A percentile compares a stretch with the other conserved stretches of the same genome.
phyloP scores from a whole-genome alignment of 805 yeast species.

The Candida germanica region DNA sequence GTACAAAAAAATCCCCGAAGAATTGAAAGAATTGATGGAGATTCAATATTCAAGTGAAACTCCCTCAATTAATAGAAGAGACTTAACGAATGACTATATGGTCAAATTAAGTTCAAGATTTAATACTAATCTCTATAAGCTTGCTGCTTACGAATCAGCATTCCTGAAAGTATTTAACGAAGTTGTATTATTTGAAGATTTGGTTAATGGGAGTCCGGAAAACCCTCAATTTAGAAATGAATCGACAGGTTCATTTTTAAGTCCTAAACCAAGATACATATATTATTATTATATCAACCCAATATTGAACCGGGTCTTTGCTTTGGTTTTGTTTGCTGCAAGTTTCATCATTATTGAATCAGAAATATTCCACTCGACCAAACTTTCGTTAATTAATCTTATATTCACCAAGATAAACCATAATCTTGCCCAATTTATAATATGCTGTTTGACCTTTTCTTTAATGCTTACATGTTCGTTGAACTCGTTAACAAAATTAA shows the following conservation, averaged over 20 bases:
- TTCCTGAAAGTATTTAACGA: conserved; percentile 49
- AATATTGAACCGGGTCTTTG: conserved; percentile 35
- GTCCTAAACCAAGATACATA: conserved; percentile 42
- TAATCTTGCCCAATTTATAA: conserved; percentile 32
- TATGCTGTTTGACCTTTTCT: conserved; percentile 43
- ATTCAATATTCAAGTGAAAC: conserved; percentile 19
- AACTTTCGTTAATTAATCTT: conserved; percentile 56
- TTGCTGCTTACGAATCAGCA: conserved; percentile 54
- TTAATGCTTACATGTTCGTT: conserved; percentile 71
- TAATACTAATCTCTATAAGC: conserved; percentile 49
- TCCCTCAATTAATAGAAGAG: conserved; percentile 23
- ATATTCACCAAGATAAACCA: conserved; percentile 33
- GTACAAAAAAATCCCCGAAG: conserved; percentile 41
- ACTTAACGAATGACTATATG: conserved; percentile 43
- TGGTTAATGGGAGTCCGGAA: conserved; percentile 39
- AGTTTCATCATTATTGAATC: conserved; percentile 65
- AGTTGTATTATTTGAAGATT: conserved; percentile 56
- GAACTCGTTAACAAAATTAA: conserved; percentile 61
- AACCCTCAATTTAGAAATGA: conserved; percentile 22
- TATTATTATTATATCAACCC: conserved; percentile 48
- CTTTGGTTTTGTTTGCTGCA: conserved; percentile 40
- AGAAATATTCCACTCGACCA: conserved; percentile 70
- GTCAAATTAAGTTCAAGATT: conserved; percentile 50
- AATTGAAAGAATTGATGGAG: conserved; percentile 30
- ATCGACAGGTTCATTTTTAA: conserved; percentile 17